Percentiles rank a stretch among this genome's conserved stretches.
phyloP scores from a whole-genome alignment of 495 filamentous ascomycete genomes.

The Penicillium paxilli region DNA sequence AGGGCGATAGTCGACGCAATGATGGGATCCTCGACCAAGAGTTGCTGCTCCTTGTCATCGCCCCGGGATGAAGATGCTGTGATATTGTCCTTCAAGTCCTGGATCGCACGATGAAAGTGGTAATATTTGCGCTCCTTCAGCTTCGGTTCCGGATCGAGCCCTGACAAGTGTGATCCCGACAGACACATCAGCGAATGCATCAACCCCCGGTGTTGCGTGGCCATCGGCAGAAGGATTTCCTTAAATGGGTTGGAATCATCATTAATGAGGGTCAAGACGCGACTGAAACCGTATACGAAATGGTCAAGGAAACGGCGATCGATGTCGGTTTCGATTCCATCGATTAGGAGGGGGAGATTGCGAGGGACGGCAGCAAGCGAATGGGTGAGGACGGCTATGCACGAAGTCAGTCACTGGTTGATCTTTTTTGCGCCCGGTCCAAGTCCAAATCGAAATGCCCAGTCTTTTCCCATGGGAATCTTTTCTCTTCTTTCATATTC shows the following conservation, averaged over 20 bases:
- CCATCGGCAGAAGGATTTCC: conserved; percentile 83
- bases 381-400: conserved; percentile 33
- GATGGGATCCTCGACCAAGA: conserved; percentile 53
- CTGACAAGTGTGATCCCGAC: conserved; percentile 74
- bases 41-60: conserved; percentile 29
- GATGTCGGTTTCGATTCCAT: conserved; percentile 81
- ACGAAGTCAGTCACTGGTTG: conserved; percentile 14
- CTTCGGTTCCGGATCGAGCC: conserved; percentile 45
- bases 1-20: conserved; percentile 85
- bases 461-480: too few relatives aligned
- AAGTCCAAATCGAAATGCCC: conserved; percentile 6
- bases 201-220: conserved; percentile 75
- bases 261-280: conserved; percentile 79
- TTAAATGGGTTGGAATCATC: conserved; percentile 88
- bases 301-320: conserved; percentile 85
- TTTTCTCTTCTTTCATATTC: too few relatives aligned
- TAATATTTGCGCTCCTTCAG: conserved; percentile 47
- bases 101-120: conserved; percentile 49
- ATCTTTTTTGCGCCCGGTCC: background rate
- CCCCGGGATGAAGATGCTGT: conserved; percentile 30
- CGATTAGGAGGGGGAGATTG: conserved; percentile 74
- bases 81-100: conserved; percentile 47
- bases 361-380: conserved; percentile 47
- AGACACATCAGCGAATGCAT: conserved; percentile 93
- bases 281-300: conserved; percentile 78